phyloP scores from a whole-genome alignment of 179 eudicot species.

The Silene coronaria region DNA sequence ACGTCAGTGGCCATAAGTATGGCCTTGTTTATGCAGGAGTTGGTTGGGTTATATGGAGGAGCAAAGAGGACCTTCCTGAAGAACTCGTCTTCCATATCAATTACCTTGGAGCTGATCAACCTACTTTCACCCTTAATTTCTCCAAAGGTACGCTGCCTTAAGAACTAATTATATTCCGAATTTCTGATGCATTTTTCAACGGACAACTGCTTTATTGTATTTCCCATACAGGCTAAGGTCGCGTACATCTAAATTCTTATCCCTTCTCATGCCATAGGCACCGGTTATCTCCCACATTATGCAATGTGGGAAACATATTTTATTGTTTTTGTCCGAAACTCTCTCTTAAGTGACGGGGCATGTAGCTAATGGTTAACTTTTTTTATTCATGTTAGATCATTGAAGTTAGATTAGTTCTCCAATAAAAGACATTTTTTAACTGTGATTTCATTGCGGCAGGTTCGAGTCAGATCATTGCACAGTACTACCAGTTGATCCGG shows the following conservation, averaged over 20 bases:
- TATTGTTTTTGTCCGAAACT: too few species aligned
- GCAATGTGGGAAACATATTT: too few species aligned
- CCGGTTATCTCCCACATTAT: too few species aligned
- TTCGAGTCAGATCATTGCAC: not conserved
- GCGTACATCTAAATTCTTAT: too few species aligned
- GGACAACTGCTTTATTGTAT: too few species aligned
- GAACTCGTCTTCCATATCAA: not conserved
- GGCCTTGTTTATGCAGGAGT: not conserved
- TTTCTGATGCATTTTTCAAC: too few species aligned
- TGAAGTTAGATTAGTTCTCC: not conserved
- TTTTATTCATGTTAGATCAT: too few species aligned
- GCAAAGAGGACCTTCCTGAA: not conserved
- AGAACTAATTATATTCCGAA: too few species aligned
- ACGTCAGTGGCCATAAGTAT: not conserved
- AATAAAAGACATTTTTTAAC: not conserved
- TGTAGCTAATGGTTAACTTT: too few species aligned
- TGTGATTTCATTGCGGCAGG: not conserved
- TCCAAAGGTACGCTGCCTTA: not conserved
- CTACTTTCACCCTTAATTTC: not conserved
- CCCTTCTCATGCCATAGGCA: too few species aligned
- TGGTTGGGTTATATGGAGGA: not conserved
- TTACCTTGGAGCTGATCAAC: not conserved
- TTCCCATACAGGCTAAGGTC: too few species aligned
- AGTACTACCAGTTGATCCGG: conserved; percentile 1
- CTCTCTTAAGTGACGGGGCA: too few species aligned